Conservation (phyloP, 176 grass and related monocot genomes). For the Avena atlantica region DNA sequence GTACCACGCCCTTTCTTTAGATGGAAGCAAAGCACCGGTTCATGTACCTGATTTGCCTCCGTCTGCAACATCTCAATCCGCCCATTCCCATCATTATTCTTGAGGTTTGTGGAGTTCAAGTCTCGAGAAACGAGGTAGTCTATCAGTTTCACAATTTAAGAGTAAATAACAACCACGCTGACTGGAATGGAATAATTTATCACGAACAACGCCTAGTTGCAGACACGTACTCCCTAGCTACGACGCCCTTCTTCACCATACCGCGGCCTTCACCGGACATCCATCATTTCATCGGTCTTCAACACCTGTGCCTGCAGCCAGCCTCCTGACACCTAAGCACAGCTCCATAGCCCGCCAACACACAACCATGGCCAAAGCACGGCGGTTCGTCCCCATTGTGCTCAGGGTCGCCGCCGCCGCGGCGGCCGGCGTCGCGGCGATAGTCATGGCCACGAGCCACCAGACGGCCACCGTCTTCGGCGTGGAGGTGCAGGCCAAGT, state of each 20-base stretch:
- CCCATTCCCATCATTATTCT: slow-evolving; percentile 6
- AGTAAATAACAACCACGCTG: background rate
- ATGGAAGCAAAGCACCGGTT: background rate
- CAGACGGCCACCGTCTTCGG: slow-evolving; percentile 55
- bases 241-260: background rate
- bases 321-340: background rate
- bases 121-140: background rate
- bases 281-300: background rate
- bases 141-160: slow-evolving; percentile 11
- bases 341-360: too few species aligned
- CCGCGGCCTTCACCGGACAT: background rate
- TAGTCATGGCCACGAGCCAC: slow-evolving; percentile 78
- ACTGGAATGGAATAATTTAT: slow-evolving; percentile 6
- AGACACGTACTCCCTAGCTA: background rate
- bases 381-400: slow-evolving; percentile 37
- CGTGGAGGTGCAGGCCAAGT: slow-evolving; percentile 64
- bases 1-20: background rate
- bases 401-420: slow-evolving; percentile 55
- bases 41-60: background rate
- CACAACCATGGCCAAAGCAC: slow-evolving; percentile 42
- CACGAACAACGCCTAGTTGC: background rate
- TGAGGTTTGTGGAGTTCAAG: slow-evolving; percentile 1
- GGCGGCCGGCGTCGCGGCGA: slow-evolving; percentile 45
- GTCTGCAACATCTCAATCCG: background rate
- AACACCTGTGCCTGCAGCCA: background rate